Conservation (phyloP, 2,329 filamentous ascomycete genomes). For the Diplodia mutila region DNA sequence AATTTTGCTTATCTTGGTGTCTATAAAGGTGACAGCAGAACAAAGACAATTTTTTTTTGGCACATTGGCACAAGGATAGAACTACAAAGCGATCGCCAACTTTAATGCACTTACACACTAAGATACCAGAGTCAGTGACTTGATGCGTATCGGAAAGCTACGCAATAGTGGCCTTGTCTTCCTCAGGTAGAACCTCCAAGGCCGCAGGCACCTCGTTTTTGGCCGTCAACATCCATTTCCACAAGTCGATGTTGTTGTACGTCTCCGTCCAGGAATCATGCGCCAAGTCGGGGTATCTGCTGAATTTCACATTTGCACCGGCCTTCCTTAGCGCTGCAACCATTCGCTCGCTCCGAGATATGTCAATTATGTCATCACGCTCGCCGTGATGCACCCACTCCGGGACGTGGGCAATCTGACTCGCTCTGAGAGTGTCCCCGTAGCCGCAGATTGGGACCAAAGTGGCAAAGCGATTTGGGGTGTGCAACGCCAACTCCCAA, state of each 20-base stretch:
- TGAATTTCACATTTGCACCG: slow-evolving; percentile 24
- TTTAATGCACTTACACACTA: background rate
- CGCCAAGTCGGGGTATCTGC: slow-evolving; percentile 11
- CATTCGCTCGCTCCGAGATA: slow-evolving; percentile 19
- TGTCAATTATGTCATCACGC: slow-evolving; percentile 23
- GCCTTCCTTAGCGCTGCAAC: slow-evolving; percentile 21
- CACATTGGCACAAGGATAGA: background rate
- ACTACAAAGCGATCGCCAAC: background rate
- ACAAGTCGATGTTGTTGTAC: slow-evolving; percentile 24
- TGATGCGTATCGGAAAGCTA: background rate
- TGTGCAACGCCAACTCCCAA: slow-evolving; percentile 26
- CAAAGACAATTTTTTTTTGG: too few relatives aligned
- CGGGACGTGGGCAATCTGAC: slow-evolving; percentile 24
- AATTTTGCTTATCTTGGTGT: too few relatives aligned
- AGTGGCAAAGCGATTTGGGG: slow-evolving; percentile 27
- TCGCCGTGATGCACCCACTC: slow-evolving; percentile 27
- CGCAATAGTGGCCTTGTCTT: background rate
- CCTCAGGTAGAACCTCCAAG: background rate
- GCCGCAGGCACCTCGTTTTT: background rate
- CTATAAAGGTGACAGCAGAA: too few relatives aligned
- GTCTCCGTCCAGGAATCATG: slow-evolving; percentile 27
- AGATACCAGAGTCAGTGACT: background rate
- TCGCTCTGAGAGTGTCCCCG: slow-evolving; percentile 23
- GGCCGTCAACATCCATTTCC: slow-evolving; percentile 25
- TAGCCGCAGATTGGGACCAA: slow-evolving; percentile 28